Conservation (phyloP, 139 green algal genomes). For the Nannochloris sp. region DNA sequence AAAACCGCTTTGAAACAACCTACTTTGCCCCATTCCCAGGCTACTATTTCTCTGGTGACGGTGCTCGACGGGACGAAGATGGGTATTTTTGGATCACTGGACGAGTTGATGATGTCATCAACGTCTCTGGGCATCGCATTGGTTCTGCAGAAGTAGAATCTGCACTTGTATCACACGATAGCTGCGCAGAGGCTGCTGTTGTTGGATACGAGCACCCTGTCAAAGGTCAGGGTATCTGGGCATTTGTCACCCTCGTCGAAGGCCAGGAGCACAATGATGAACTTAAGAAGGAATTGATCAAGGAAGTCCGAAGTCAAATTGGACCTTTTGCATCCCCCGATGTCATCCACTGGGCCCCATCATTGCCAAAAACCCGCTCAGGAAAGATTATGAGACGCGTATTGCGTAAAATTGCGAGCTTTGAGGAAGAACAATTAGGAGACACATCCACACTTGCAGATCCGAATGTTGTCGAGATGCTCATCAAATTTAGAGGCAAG, state of each 20-base stretch:
- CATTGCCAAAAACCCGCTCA: conserved; percentile 83
- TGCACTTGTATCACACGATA: conserved; percentile 64
- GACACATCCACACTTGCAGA: conserved; percentile 77
- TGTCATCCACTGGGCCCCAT: conserved; percentile 87
- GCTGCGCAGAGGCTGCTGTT: conserved; percentile 86
- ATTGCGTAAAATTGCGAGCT: conserved; percentile 71
- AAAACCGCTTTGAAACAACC: conserved; percentile 83
- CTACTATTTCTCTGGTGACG: conserved; percentile 89
- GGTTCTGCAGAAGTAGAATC: conserved; percentile 92
- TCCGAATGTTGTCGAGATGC: conserved; percentile 65
- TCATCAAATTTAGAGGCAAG: conserved; percentile 58
- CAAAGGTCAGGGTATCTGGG: conserved; percentile 94
- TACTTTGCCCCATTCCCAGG: conserved; percentile 88
- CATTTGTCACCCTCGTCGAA: conserved; percentile 83
- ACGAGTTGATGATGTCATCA: conserved; percentile 93
- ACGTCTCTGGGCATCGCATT: conserved; percentile 84
- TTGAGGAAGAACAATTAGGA: conserved; percentile 54
- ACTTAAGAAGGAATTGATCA: conserved; percentile 61
- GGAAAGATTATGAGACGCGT: conserved; percentile 86
- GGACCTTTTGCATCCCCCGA: conserved; percentile 84
- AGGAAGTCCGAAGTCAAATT: conserved; percentile 42
- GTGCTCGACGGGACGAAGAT: conserved; percentile 52
- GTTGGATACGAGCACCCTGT: conserved; percentile 80
- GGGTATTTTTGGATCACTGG: conserved; percentile 80
- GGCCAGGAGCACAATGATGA: conserved; percentile 33